Evolutionary conservation across 1,139 yeast genomes (phyloP).

Genomic region (Yamadazyma buinensis): DNA sequence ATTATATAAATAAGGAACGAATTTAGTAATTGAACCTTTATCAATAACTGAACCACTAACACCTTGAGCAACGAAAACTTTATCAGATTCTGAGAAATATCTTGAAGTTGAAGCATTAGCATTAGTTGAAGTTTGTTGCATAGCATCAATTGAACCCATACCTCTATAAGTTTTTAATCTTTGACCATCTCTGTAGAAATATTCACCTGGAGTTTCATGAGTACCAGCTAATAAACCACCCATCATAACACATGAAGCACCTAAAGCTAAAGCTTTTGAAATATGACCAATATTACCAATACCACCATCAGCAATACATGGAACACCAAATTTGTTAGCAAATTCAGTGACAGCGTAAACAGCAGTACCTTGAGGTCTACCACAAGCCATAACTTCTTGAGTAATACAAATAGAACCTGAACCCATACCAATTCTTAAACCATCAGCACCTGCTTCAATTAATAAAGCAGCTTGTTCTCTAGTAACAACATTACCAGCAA

Average conservation of each 20-base stretch:
- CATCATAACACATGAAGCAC: slow-evolving; percentile 99
- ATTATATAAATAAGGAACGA: slow-evolving; percentile 87
- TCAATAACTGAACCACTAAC: slow-evolving; percentile 96
- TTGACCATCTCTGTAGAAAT: slow-evolving; percentile 96
- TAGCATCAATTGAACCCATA: slow-evolving; percentile 99
- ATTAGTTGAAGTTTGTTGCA: slow-evolving; percentile 85
- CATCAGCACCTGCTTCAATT: slow-evolving; percentile 97
- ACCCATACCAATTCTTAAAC: slow-evolving; percentile 99
- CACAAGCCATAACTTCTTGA: slow-evolving; percentile 99
- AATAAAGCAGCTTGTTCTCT: slow-evolving; percentile 98
- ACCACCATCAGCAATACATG: slow-evolving; percentile 99
- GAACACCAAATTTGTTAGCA: slow-evolving; percentile 86
- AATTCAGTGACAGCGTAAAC: slow-evolving; percentile 85
- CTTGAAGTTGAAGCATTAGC: slow-evolving; percentile 98
- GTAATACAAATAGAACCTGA: slow-evolving; percentile 98
- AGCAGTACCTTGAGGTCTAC: slow-evolving; percentile 99
- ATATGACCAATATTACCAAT: slow-evolving; percentile 98
- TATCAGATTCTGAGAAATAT: slow-evolving; percentile 93
- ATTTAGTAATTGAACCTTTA: slow-evolving; percentile 92
- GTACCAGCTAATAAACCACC: slow-evolving; percentile 99
- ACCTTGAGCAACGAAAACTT: slow-evolving; percentile 98
- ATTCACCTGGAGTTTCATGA: slow-evolving; percentile 96
- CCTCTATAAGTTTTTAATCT: slow-evolving; percentile 98
- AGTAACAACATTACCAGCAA: slow-evolving; percentile 98
- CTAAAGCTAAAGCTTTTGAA: slow-evolving; percentile 92